Conservation (phyloP, 306 rosid genomes). For the Acacia crassicarpa region DNA sequence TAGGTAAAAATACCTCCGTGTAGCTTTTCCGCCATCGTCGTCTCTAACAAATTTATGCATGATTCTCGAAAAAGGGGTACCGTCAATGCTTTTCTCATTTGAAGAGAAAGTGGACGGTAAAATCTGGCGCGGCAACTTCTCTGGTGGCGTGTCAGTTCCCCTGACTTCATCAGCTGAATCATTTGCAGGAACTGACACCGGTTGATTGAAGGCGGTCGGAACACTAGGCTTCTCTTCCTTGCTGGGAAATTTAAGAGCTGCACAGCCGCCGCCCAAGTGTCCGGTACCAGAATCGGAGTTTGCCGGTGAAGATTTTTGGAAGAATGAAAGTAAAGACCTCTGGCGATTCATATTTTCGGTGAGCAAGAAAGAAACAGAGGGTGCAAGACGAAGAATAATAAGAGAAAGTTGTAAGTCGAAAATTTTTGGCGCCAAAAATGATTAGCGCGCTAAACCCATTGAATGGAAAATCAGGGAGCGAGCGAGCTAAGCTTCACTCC, state of each 20-base stretch:
- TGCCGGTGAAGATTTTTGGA: constrained; percentile 55
- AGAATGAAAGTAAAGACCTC: constrained; percentile 75
- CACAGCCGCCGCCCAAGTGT: background rate
- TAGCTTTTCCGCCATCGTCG: constrained; percentile 41
- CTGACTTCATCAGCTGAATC: constrained; percentile 49
- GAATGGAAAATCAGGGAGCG: background rate
- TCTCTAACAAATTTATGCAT: constrained; percentile 78
- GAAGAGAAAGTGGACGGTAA: constrained; percentile 38
- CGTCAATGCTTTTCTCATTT: constrained; percentile 35
- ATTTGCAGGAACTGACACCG: background rate
- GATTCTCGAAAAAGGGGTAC: constrained; percentile 69
- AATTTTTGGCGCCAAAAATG: constrained; percentile 34
- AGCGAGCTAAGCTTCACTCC: background rate
- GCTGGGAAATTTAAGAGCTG: constrained; percentile 25
- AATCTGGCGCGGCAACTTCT: constrained; percentile 82
- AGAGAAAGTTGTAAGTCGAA: background rate
- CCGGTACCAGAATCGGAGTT: constrained; percentile 35
- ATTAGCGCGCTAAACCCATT: constrained; percentile 17
- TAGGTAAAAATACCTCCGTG: constrained; percentile 41
- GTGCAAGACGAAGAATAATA: background rate
- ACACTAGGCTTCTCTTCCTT: constrained; percentile 27
- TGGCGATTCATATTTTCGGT: constrained; percentile 72
- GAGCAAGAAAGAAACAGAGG: background rate
- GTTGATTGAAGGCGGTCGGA: constrained; percentile 24
- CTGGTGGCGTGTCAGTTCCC: constrained; percentile 97